Percentiles rank a stretch among this genome's conserved stretches.
Conservation (phyloP, 2,329 filamentous ascomycete genomes). For the Trichophyton benhamiae region DNA sequence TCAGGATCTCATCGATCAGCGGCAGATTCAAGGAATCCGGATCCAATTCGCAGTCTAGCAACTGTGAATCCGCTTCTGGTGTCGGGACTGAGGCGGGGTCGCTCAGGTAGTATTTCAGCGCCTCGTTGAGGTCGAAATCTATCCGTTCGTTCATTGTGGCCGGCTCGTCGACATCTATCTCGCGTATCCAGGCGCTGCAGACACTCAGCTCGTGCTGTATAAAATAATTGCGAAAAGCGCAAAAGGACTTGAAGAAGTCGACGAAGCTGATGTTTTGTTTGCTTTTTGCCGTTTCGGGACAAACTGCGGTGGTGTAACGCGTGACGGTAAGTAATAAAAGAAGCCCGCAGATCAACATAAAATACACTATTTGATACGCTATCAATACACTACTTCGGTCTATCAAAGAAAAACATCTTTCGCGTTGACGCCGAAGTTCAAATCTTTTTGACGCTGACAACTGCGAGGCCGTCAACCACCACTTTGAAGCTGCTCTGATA, state of each 20-base stretch:
- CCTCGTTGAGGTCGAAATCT: constrained; percentile 90
- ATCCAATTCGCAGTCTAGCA: constrained; percentile 87
- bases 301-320: background rate
- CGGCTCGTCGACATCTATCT: background rate
- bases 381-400: background rate
- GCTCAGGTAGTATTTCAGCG: constrained; percentile 91
- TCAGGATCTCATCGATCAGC: constrained; percentile 72
- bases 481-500: background rate
- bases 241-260: background rate
- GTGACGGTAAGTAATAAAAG: background rate
- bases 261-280: constrained; percentile 18
- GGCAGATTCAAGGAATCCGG: constrained; percentile 67
- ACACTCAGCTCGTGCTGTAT: no score
- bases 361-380: background rate
- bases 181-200: no score
- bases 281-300: constrained; percentile 21
- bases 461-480: background rate
- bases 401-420: no score
- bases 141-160: constrained; percentile 53
- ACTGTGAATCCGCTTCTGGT: constrained; percentile 67
- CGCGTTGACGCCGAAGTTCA: background rate
- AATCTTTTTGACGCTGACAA: background rate
- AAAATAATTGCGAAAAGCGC: background rate
- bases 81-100: constrained; percentile 75
- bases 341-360: background rate